These are phyloP conservation scores for Pestalotiopsis sp. DNA, from an alignment of 2,329 filamentous ascomycete genomes.

Conservation along the genomic window DNA sequence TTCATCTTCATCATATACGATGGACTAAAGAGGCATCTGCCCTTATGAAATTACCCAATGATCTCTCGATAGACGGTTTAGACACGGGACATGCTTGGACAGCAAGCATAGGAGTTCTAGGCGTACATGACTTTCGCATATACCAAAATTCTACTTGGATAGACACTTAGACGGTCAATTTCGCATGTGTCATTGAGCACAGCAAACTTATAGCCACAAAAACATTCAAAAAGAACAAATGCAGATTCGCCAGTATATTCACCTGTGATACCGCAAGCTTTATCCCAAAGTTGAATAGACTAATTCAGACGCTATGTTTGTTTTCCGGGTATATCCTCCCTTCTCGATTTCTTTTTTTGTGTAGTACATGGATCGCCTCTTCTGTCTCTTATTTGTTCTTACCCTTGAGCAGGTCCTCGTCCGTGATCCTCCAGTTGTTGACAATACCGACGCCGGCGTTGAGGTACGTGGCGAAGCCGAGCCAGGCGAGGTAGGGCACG, in stretches of 20 bases:
- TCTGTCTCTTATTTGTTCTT: slow-evolving; percentile 23
- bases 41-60: slow-evolving; percentile 30
- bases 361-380: not conserved
- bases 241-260: not conserved
- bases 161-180: not conserved
- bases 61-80: not conserved
- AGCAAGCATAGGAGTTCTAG: slow-evolving; percentile 1
- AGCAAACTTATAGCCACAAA: not conserved
- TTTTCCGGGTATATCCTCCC: slow-evolving; percentile 4
- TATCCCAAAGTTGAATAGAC: not conserved
- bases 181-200: not conserved
- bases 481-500: slow-evolving; percentile 82
- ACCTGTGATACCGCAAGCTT: not conserved
- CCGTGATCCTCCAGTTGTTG: slow-evolving; percentile 65
- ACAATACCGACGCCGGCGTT: slow-evolving; percentile 67
- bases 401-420: slow-evolving; percentile 29
- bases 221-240: not conserved
- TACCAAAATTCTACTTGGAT: not conserved
- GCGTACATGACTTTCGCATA: not conserved
- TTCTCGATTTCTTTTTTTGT: not conserved
- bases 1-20: slow-evolving; percentile 98
- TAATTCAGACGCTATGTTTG: not conserved
- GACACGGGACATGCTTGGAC: not conserved
- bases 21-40: slow-evolving; percentile 71
- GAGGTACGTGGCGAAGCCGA: slow-evolving; percentile 85